Conservation (phyloP, 768 basidiomycete species). For the Saitozyma sp. region DNA sequence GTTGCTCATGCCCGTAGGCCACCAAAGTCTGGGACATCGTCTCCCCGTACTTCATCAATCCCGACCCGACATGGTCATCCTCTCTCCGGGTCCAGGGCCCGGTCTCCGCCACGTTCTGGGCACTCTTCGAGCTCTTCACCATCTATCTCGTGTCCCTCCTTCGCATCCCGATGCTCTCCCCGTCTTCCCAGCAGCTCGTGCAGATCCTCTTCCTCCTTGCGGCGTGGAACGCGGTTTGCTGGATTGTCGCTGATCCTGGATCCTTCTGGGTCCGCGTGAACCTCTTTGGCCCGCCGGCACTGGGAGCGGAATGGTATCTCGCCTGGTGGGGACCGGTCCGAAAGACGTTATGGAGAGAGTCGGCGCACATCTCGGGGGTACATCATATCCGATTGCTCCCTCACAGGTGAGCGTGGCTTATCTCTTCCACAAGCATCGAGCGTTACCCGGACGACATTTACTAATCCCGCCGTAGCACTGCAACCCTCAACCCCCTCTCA, state of each 20-base stretch:
- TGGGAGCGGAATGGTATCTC: constrained; percentile 33
- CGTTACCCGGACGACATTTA: background rate
- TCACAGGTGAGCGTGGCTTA: constrained; percentile 58
- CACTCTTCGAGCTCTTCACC: constrained; percentile 39
- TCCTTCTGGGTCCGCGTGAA: constrained; percentile 12
- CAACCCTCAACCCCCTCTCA: constrained; percentile 75
- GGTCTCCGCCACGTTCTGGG: constrained; percentile 37
- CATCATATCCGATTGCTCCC: constrained; percentile 91
- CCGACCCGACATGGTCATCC: constrained; percentile 56
- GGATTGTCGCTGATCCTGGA: constrained; percentile 40
- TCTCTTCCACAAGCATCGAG: no score
- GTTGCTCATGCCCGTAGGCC: constrained; percentile 58
- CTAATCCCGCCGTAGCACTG: constrained; percentile 60
- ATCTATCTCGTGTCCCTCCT: constrained; percentile 47
- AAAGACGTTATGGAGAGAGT: constrained; percentile 12
- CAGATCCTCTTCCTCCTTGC: constrained; percentile 29
- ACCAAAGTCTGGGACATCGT: constrained; percentile 74
- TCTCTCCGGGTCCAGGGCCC: constrained; percentile 54
- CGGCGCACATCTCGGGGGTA: constrained; percentile 61
- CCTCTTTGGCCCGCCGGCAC: constrained; percentile 26
- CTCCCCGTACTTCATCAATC: constrained; percentile 56
- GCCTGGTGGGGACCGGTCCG: constrained; percentile 34
- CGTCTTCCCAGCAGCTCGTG: constrained; percentile 34
- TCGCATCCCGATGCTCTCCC: constrained; percentile 53
- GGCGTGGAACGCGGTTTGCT: constrained; percentile 46